Percentiles rank a stretch among this genome's conserved stretches.
Conservation (phyloP, 2,329 filamentous ascomycete species). For the Beauveria australis region DNA sequence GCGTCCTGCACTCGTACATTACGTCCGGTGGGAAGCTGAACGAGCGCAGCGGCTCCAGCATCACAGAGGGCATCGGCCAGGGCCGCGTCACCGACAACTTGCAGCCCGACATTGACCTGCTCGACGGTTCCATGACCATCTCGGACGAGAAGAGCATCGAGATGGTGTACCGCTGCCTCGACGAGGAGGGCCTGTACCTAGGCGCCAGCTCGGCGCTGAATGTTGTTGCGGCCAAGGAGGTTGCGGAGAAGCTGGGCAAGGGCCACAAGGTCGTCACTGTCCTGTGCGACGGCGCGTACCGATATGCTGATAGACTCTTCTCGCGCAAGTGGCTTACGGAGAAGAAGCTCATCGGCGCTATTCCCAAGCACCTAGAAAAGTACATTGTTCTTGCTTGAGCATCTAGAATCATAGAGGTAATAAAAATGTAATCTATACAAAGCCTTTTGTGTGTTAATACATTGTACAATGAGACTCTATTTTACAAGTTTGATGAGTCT, state of each 20-base stretch:
- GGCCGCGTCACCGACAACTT: conserved; percentile 95
- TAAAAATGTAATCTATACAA: conserved; percentile 8
- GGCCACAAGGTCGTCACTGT: conserved; percentile 90
- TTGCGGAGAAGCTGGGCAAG: conserved; percentile 80
- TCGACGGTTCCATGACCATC: conserved; percentile 81
- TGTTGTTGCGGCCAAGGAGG: conserved; percentile 89
- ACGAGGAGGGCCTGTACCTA: conserved; percentile 92
- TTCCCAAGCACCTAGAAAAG: conserved; percentile 80
- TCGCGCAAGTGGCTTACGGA: conserved; percentile 81
- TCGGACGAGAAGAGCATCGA: conserved; percentile 90
- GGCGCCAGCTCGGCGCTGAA: conserved; percentile 92
- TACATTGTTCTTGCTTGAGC: conserved; percentile 81
- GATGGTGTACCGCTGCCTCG: conserved; percentile 94
- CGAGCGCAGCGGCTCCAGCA: conserved; percentile 78
- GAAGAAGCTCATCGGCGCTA: conserved; percentile 73
- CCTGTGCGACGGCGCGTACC: conserved; percentile 91
- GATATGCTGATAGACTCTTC: conserved; percentile 91
- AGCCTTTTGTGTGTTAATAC: neutral
- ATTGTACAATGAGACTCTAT: conserved; percentile 8
- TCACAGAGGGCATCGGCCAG: conserved; percentile 97
- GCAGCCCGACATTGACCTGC: conserved; percentile 68
- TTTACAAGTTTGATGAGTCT: conserved; percentile 1
- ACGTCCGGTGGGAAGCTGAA: conserved; percentile 71
- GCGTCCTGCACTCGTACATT: conserved; percentile 88
- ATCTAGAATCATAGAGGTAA: neutral